Evolutionary conservation across 208 protist species (phyloP).

Genomic region (Leishmania braziliensis): DNA sequence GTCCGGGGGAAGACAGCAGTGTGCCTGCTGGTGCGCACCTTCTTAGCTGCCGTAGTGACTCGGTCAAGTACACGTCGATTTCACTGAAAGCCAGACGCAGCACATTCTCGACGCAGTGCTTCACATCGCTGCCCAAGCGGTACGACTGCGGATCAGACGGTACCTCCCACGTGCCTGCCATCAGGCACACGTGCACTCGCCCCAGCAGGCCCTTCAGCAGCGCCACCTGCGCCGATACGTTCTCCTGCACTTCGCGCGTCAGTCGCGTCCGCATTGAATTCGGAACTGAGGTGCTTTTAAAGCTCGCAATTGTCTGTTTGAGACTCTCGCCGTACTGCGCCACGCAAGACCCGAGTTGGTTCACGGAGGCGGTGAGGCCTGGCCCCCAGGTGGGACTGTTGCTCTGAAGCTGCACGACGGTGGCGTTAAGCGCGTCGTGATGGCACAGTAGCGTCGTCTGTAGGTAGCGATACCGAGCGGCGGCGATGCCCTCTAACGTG

Average conservation of each 20-base stretch:
- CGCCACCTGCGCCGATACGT: slow-evolving; percentile 31
- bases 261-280: slow-evolving; percentile 61
- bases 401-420: slow-evolving; percentile 63
- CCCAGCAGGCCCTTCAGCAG: slow-evolving; percentile 35
- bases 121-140: slow-evolving; percentile 44
- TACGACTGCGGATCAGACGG: slow-evolving; percentile 31
- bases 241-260: slow-evolving; percentile 43
- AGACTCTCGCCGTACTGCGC: slow-evolving; percentile 30
- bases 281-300: slow-evolving; percentile 42
- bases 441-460: slow-evolving; percentile 35
- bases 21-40: slow-evolving; percentile 26
- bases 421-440: slow-evolving; percentile 26
- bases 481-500: slow-evolving; percentile 81
- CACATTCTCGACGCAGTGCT: slow-evolving; percentile 43
- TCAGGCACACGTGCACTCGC: slow-evolving; percentile 32
- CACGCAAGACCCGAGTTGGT: slow-evolving; percentile 30
- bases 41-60: slow-evolving; percentile 71
- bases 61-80: slow-evolving; percentile 70
- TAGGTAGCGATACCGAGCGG: slow-evolving; percentile 69
- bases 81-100: slow-evolving; percentile 49
- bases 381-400: slow-evolving; percentile 42
- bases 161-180: slow-evolving; percentile 35
- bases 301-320: slow-evolving; percentile 24
- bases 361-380: slow-evolving; percentile 14
- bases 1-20: not conserved